Base-by-base conservation (phyloP, 192 early-diverging fungal genomes). In the Backusella psychrophila region DNA sequence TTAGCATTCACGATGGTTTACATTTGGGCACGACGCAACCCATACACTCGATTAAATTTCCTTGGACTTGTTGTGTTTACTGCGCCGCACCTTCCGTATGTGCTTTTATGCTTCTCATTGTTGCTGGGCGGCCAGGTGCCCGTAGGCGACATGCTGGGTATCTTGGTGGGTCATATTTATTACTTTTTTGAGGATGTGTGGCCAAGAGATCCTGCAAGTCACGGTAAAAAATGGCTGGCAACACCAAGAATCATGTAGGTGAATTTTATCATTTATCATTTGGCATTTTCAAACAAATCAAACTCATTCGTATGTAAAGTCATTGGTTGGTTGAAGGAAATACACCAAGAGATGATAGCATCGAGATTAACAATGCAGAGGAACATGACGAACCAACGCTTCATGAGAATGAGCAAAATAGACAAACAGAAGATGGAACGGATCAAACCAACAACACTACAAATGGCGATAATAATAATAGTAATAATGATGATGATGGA, bases 151-250 rank as follows among this genome's bases (percentile, higher is more conserved):
- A 76, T 96, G 35, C 80, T 93, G 53, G 97, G 96, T 3, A 91
- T 99, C 76, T 85, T 85, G 7, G 90, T 96, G 6, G 97, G 96
- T 5, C 98, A 99, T 85, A 80, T 97, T 17, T 97, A 98, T 73
- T 99, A 96, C 81, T 99, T 95, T 77, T 86, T 98, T 33, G 94
- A 95, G 68, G 97, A 99, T 74, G 94, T 98, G 17, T 99, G 95
- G 93, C 96, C 96, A 11, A 80, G 82, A 14, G 83, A 91, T 70
- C 85, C 80, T 42, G 87, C 88, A 31, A 92, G 92, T 76, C 83
- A 87, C 34, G 87, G 86, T 52, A 82, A 78, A 66, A 81, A 88
- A 34, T 84, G 76, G 70, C 80, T 91, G 49, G 78, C 83, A 38
- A 88, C 90, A 46, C 90, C 90, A 7, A 73, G 82, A 38, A 72